Base-by-base conservation (phyloP, 2,329 filamentous ascomycete genomes). In the Colletotrichum costaricense region DNA sequence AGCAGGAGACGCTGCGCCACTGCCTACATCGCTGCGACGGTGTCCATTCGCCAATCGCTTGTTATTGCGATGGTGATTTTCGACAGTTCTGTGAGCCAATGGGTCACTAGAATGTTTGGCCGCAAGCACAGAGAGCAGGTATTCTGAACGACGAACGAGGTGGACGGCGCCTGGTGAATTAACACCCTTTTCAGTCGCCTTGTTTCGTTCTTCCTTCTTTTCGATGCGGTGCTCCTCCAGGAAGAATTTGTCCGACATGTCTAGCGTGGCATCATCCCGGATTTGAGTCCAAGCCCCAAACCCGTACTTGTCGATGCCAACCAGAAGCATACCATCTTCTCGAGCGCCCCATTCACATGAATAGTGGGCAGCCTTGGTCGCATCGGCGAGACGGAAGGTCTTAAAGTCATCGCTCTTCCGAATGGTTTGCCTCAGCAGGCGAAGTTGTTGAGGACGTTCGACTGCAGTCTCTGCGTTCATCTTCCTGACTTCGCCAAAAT, bases 121-220 rank as follows among this genome's bases (percentile, higher is more conserved):
- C 80, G 96, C 95, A 74, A 99, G 86, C 1, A 99, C 95, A n/a
- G 95, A 98, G 54, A 99, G 88, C 16, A 99, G 89, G 80, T 99
- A 99, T 79, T 98, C 97, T 11, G 96, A 94, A 72, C 97, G 93
- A 60, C 97, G 94, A 67, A 98, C 96, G 57, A 99, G 91, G 81
- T 99, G 97, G 33, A 99, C 97, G 26, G 97, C 96, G n/a, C 97
- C 97, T 4, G 97, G 97, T 3, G 96, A 97, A 79, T 97, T 97
- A 46, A 94, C 94, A 74, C 93, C 92, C 78, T 94, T 95, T 69
- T 93, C 93, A 22, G 94, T 93, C 19, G 86, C 90, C 78, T 95
- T 94, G 79, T 88, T 93, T 46, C 97, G 93, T 82, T 98, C 95
- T 78, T 97, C 95, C 81, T 98, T 98, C 85, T 97, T 97, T 82